phyloP scores from a whole-genome alignment of 169 alveolate genomes.

The Amoebophrya sp. region DNA sequence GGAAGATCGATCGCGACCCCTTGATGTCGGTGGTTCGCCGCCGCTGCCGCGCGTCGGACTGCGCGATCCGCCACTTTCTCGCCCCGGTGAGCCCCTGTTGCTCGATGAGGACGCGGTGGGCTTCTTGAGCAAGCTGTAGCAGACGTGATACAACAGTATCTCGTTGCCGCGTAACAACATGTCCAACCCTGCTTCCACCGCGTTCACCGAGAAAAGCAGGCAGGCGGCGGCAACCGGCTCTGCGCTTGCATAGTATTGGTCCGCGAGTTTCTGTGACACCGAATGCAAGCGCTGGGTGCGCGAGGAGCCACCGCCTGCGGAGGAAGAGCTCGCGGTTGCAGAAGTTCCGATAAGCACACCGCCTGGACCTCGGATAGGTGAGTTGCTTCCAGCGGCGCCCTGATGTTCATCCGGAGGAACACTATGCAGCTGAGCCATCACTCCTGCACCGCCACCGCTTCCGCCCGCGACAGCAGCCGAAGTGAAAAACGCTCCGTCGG shows the following conservation, averaged over 20 bases:
- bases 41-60: no score
- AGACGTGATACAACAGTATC: not conserved
- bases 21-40: no score
- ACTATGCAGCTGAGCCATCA: no score
- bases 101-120: no score
- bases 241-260: not conserved
- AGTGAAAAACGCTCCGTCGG: not conserved
- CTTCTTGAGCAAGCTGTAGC: not conserved
- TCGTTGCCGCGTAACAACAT: not conserved
- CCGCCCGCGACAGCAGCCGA: not conserved
- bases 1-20: no score
- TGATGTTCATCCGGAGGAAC: not conserved
- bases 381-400: not conserved
- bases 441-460: no score
- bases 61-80: no score
- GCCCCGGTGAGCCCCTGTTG: no score
- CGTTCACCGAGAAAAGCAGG: not conserved
- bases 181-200: not conserved
- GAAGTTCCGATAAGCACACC: not conserved
- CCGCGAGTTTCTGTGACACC: not conserved
- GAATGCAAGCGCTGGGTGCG: not conserved
- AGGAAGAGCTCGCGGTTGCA: not conserved
- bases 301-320: not conserved
- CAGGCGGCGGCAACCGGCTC: not conserved
- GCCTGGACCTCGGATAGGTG: no score